These are phyloP conservation scores for Picochlorum sp. DNA, from an alignment of 139 green algal species.

Conservation along the genomic window DNA sequence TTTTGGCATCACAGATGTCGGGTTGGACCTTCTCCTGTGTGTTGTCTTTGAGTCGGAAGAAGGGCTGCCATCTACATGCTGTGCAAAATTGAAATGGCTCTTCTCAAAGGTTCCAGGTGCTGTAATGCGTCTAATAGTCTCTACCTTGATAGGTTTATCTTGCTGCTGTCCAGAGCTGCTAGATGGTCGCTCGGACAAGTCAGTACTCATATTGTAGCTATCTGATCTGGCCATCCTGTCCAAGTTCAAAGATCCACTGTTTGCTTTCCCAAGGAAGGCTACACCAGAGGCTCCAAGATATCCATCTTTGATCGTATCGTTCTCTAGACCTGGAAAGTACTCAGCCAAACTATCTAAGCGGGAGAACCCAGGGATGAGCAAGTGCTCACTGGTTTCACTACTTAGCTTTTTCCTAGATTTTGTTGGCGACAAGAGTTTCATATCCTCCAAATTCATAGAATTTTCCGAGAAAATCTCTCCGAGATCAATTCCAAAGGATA, in stretches of 20 bases:
- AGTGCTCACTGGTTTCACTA: background rate
- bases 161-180: too few species aligned
- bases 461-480: too few species aligned
- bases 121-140: too few species aligned
- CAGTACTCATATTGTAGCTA: background rate
- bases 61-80: too few species aligned
- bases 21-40: background rate
- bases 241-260: background rate
- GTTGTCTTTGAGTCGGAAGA: background rate
- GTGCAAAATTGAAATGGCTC: too few species aligned
- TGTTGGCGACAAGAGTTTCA: too few species aligned
- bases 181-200: too few species aligned
- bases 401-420: background rate
- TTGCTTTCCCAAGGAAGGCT: background rate
- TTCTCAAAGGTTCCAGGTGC: too few species aligned
- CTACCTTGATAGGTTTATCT: too few species aligned
- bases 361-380: background rate
- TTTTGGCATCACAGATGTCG: background rate
- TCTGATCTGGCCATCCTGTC: background rate
- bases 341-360: background rate
- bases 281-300: background rate
- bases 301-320: background rate
- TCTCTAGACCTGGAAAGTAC: background rate
- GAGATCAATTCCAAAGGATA: too few species aligned
- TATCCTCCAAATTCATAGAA: too few species aligned